Percentiles rank a stretch among this genome's conserved stretches.
phyloP scores from a whole-genome alignment of 2,329 filamentous ascomycete genomes.

The Drechslera avenae region DNA sequence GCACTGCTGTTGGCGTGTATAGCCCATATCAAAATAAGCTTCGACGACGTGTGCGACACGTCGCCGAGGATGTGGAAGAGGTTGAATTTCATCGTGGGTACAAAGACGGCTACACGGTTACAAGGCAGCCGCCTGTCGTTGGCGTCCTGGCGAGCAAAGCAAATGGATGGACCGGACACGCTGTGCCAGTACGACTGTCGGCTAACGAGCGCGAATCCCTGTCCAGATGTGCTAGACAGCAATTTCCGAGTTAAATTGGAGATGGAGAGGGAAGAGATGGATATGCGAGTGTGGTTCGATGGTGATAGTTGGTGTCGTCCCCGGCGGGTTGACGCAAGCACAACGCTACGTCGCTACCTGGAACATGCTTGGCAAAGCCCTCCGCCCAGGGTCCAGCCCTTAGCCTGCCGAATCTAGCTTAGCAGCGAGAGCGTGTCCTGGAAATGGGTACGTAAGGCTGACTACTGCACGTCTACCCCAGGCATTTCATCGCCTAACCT shows the following conservation, averaged over 20 bases:
- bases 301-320: constrained; percentile 9
- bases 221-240: background rate
- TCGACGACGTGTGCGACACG: constrained; percentile 81
- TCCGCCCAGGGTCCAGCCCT: constrained; percentile 1
- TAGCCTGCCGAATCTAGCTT: background rate
- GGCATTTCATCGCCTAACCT: background rate
- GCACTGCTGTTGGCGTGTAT: constrained; percentile 88
- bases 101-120: constrained; percentile 31
- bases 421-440: background rate
- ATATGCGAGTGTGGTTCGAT: background rate
- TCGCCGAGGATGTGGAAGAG: constrained; percentile 81
- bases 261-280: background rate
- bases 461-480: background rate
- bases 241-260: background rate
- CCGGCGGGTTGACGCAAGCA: constrained; percentile 14
- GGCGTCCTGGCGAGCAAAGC: constrained; percentile 6
- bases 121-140: constrained; percentile 27
- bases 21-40: constrained; percentile 86
- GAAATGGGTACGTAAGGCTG: constrained; percentile 8
- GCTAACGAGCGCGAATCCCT: background rate
- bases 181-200: background rate
- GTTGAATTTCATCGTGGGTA: constrained; percentile 45
- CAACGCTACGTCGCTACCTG: constrained; percentile 3
- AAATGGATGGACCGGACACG: constrained; percentile 1
- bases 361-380: constrained; percentile 11